phyloP scores from a whole-genome alignment of 164 flowering plant genomes.

The Piper betle region DNA sequence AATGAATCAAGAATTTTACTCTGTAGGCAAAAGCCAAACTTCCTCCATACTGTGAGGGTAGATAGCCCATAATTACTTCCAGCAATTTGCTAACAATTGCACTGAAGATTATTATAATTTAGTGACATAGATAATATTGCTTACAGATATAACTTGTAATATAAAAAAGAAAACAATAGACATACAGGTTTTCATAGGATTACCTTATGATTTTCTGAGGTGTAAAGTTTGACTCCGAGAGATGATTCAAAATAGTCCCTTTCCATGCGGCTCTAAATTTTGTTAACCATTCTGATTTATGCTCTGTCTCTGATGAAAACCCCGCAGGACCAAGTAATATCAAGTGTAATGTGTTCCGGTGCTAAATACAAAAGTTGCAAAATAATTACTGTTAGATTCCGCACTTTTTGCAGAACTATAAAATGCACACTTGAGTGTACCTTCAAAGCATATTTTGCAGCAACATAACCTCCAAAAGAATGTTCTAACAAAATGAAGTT shows the following conservation, averaged over 20 bases:
- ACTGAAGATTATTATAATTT: background rate
- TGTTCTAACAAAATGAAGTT: constrained; percentile 91
- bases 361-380: constrained; percentile 26
- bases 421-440: constrained; percentile 22
- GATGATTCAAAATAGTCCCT: constrained; percentile 71
- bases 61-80: background rate
- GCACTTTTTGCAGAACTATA: background rate
- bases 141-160: background rate
- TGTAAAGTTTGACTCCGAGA: constrained; percentile 95
- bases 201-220: constrained; percentile 83
- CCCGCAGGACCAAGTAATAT: constrained; percentile 95
- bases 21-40: background rate
- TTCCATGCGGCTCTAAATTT: constrained; percentile 80
- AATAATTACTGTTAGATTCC: constrained; percentile 6
- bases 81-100: background rate
- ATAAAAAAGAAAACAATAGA: no score
- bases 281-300: constrained; percentile 44
- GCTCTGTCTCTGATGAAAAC: constrained; percentile 58
- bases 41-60: background rate
- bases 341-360: constrained; percentile 87
- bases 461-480: constrained; percentile 98
- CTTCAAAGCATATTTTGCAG: constrained; percentile 95
- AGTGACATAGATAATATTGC: background rate
- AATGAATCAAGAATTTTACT: no score
- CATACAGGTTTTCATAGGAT: background rate